Conservation (phyloP, 306 rosid genomes). For the Dryas alaskensis region DNA sequence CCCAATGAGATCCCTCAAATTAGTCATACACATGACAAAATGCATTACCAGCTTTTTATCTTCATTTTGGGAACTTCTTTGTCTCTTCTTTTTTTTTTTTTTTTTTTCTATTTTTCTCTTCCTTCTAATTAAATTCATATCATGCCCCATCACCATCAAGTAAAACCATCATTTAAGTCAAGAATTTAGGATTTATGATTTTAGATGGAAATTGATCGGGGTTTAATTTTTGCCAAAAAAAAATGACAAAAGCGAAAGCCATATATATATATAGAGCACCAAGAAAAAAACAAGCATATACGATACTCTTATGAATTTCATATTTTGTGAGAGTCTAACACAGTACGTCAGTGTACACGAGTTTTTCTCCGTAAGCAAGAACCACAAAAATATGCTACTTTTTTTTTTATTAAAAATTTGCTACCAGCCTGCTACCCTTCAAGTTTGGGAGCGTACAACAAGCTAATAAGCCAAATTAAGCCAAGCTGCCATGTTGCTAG, state of each 20-base stretch:
- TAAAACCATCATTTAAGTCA: neutral
- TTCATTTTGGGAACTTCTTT: neutral
- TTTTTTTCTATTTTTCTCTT: neutral
- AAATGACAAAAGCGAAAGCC: neutral
- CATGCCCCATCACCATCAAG: neutral
- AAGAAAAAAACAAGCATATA: too few species aligned
- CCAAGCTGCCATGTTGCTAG: too few species aligned
- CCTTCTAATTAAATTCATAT: neutral
- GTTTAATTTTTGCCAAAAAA: neutral
- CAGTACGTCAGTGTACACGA: too few species aligned
- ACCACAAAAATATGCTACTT: too few species aligned
- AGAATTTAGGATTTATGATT: neutral
- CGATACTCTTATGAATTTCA: too few species aligned
- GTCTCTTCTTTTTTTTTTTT: neutral
- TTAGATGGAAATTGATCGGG: neutral
- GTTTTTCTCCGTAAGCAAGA: too few species aligned
- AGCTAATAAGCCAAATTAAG: too few species aligned
- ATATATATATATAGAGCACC: too few species aligned
- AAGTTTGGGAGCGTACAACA: too few species aligned
- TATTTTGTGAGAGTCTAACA: too few species aligned
- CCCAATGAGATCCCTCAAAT: neutral
- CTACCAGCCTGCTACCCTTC: too few species aligned
- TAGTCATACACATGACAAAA: neutral
- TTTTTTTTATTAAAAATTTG: too few species aligned
- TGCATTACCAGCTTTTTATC: constrained; percentile 1